Base-by-base conservation (phyloP, 2,329 filamentous ascomycete species). In the Claviceps citrina region DNA sequence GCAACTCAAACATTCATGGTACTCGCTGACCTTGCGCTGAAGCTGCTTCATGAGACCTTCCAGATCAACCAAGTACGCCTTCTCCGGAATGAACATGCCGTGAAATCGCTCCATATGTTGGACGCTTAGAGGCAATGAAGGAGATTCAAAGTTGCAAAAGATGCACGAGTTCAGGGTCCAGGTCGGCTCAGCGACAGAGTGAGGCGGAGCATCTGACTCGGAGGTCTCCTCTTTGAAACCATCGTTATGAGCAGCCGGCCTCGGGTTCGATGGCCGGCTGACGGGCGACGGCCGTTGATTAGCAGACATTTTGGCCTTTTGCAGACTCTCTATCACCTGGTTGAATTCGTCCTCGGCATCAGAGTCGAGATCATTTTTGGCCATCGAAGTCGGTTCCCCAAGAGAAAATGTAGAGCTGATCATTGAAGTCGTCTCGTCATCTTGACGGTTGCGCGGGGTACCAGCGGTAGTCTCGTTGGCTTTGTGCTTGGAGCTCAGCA, bases 71-170 rank as follows among this genome's bases (percentile, higher is more conserved):
- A 98, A 65, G 52, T 85, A 98, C 25, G 79, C 66, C 61, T 78
- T 82, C 58, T 98, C 91, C 0, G 91, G 91, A 45, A 98, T 80
- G 60, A 96, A 95, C 77, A 95, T 86, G 65, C 89, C 85, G 56
- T 98, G 91, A 52, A 81, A 79, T 44, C 84, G 81, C 56, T 81
- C 78, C 91, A 98, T 98, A 56, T 98, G 91, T 31, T 76, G 66
- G 26, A 85, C 67, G 54, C 87, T 95, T 25, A 87, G 66, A n/a
- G 75, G 62, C 5, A 85, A 64, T 10, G 75, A 81, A 1, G 84
- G 76, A 0, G 86, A 93, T 37, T 81, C 69, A 53, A 83, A 82
- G 59, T 91, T 93, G 70, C 91, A 98, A 69, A 98, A 96, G 13
- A 98, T 67, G 57, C 91, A 98, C 7, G 67, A 59, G 56, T 62